Percentiles rank a stretch among this genome's conserved stretches.
Conservation (phyloP, 1,284 basidiomycete genomes). For the Boletus sp. region DNA sequence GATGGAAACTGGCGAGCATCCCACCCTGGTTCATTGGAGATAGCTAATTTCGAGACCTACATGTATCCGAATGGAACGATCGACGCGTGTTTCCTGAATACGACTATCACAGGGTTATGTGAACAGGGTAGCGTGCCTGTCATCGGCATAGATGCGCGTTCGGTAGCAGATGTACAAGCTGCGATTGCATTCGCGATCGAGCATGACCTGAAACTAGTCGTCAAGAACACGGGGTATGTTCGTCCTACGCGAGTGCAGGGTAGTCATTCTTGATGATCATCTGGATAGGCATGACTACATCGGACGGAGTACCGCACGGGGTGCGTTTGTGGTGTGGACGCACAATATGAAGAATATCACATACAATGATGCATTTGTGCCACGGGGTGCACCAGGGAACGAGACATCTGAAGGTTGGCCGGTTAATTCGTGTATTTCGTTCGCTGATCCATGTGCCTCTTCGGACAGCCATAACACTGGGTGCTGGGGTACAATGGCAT, state of each 20-base stretch:
- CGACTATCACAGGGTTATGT: slow-evolving; percentile 43
- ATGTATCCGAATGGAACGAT: slow-evolving; percentile 45
- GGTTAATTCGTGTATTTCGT: background rate
- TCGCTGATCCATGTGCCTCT: background rate
- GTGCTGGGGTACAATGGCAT: slow-evolving; percentile 49
- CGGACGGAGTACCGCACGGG: slow-evolving; percentile 43
- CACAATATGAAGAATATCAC: slow-evolving; percentile 44
- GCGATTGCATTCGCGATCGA: slow-evolving; percentile 33
- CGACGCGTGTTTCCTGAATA: slow-evolving; percentile 46
- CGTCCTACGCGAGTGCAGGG: no score
- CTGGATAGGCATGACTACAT: slow-evolving; percentile 40
- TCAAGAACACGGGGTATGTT: slow-evolving; percentile 52
- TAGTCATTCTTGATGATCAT: background rate
- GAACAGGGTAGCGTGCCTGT: slow-evolving; percentile 47
- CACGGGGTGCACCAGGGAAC: slow-evolving; percentile 34
- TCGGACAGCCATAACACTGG: slow-evolving; percentile 42
- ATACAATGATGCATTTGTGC: slow-evolving; percentile 38
- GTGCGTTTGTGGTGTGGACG: slow-evolving; percentile 46
- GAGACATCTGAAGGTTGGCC: slow-evolving; percentile 19
- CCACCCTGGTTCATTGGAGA: slow-evolving; percentile 45
- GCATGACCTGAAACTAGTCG: slow-evolving; percentile 46
- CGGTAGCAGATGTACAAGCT: slow-evolving; percentile 42
- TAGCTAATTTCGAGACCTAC: slow-evolving; percentile 46
- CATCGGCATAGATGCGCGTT: slow-evolving; percentile 47
- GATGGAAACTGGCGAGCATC: slow-evolving; percentile 46